Base-by-base conservation (phyloP, 2,329 filamentous ascomycete genomes). In the Fusarium brevicatenulatum region DNA sequence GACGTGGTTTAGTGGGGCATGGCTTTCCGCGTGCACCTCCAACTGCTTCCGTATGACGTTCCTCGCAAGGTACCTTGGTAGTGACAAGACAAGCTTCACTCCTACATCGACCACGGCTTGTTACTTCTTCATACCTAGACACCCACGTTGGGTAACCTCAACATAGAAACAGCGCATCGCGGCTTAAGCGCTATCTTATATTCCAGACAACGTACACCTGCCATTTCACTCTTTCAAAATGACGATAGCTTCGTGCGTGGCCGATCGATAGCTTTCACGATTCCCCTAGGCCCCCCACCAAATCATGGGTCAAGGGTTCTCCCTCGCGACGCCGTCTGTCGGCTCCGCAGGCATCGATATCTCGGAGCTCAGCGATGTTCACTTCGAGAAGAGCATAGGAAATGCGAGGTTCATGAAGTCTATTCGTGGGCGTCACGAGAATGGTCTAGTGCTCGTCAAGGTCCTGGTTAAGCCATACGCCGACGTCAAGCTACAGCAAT, bases 331-430 rank as follows among this genome's bases (percentile, higher is more conserved):
- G 80, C 93, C 97, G 73, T 96, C 95, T 61, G 94, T 94, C 71
- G 96, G 95, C 80, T 93, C 94, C 61, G 95, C 95, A 65, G 94
- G 95, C 77, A 97, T 99, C 81, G 95, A 99, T 82, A 91, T 97
- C 34, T 93, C 95, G 43, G 95, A 99, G 85, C 90, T 99, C 46
- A 90, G 93, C 47, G 96, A 98, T 80, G 86, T 98, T 66, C 91
- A 92, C 42, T 97, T 98, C 84, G 96, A 99, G 83, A 95, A 93
- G 83, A 94, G 94, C 40, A 90, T 99, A 78, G 95, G 95, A 53
- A 94, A 93, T 74, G 95, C 94, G 30, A 91, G 96, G 42, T 98
- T 99, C 78, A 96, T 99, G 92, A 98, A 98, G 83, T 96, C 94
- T 72, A 95, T 98, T 73, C 91, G 95, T 73, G 96, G 95, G 30